Evolutionary conservation across 345 rosid species (phyloP).

Genomic region (Zanthoxylum bungeanum): DNA sequence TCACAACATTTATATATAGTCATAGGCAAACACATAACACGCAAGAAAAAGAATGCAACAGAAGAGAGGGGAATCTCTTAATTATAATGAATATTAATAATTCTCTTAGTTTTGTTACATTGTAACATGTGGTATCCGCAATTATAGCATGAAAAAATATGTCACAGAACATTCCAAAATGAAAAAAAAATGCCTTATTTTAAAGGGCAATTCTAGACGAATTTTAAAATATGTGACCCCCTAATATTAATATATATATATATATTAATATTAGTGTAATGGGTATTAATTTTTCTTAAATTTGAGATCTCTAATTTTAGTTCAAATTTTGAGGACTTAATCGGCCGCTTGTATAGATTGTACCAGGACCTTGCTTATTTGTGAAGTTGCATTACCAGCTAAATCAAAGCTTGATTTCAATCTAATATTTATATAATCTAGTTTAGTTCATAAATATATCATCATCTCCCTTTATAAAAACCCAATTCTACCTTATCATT

Average conservation of each 20-base stretch:
- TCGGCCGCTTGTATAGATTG: too few relatives aligned
- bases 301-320: too few relatives aligned
- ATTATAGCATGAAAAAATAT: not conserved
- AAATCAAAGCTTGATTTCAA: not conserved
- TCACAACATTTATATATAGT: too few relatives aligned
- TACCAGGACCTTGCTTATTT: too few relatives aligned
- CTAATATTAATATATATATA: too few relatives aligned
- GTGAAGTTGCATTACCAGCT: conserved; percentile 22
- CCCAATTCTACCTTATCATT: not conserved
- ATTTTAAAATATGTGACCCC: too few relatives aligned
- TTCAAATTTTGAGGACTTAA: too few relatives aligned
- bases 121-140: not conserved
- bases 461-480: conserved; percentile 11
- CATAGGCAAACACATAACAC: too few relatives aligned
- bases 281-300: too few relatives aligned
- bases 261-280: too few relatives aligned
- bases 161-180: conserved; percentile 8
- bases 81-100: not conserved
- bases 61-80: not conserved
- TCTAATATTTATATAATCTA: conserved; percentile 4
- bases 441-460: not conserved
- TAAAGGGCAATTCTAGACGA: too few relatives aligned
- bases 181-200: not conserved
- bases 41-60: too few relatives aligned
- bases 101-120: not conserved